Evolutionary conservation across 768 basidiomycete genomes (phyloP).

Genomic region (Tephrocybe sp.): DNA sequence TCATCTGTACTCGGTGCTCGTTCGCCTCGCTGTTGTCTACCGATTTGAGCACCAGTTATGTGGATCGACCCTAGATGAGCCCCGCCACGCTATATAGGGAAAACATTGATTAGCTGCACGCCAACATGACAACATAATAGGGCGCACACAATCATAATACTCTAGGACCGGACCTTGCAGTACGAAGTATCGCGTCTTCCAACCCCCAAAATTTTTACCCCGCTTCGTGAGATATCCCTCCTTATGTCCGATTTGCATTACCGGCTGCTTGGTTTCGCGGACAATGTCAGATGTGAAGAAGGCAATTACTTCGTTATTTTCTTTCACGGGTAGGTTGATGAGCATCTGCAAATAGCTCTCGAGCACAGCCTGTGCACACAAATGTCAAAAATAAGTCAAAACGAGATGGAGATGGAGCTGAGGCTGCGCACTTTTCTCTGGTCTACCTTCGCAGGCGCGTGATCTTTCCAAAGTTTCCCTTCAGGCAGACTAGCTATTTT

Average conservation of each 20-base stretch:
- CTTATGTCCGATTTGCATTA: slow-evolving; percentile 82
- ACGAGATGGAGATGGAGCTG: neutral
- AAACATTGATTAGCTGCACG: slow-evolving; percentile 11
- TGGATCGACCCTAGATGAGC: slow-evolving; percentile 87
- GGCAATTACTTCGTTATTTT: slow-evolving; percentile 85
- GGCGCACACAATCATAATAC: slow-evolving; percentile 92
- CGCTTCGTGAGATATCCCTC: slow-evolving; percentile 96
- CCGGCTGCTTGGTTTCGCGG: slow-evolving; percentile 71
- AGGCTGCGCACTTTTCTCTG: slow-evolving; percentile 77
- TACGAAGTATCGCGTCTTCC: slow-evolving; percentile 96
- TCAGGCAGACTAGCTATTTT: slow-evolving; percentile 85
- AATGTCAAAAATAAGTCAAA: neutral
- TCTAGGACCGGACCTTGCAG: slow-evolving; percentile 87
- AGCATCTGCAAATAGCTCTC: slow-evolving; percentile 87
- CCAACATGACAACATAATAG: slow-evolving; percentile 9
- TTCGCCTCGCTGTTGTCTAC: slow-evolving; percentile 79
- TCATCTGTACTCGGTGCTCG: slow-evolving; percentile 61
- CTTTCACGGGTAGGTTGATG: slow-evolving; percentile 79
- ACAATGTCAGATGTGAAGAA: slow-evolving; percentile 93
- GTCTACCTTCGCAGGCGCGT: slow-evolving; percentile 95
- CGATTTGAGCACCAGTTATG: slow-evolving; percentile 94
- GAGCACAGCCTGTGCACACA: slow-evolving; percentile 55
- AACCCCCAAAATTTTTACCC: slow-evolving; percentile 97
- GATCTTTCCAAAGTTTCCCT: slow-evolving; percentile 93
- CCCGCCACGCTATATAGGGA: slow-evolving; percentile 74